Percentiles rank a stretch among this genome's conserved stretches.
Evolutionary conservation across 352 stramenopile genomes (phyloP).

Genomic region (Phytopythium ostracodes): DNA sequence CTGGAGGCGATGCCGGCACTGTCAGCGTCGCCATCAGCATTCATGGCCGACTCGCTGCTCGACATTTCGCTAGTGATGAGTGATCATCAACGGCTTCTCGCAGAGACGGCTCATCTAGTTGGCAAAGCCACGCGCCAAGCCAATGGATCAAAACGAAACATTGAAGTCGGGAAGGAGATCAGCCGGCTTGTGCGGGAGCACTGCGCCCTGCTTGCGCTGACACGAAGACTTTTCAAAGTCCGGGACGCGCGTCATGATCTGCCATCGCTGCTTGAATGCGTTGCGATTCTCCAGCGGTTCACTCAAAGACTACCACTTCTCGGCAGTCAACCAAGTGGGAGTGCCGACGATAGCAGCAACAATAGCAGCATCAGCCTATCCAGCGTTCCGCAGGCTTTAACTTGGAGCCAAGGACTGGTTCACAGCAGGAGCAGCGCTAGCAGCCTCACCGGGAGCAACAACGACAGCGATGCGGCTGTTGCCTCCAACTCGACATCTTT

Average conservation of each 20-base stretch:
- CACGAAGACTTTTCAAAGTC: constrained; percentile 43
- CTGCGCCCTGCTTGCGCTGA: constrained; percentile 45
- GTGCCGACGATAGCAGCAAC: constrained; percentile 4
- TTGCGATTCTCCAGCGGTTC: constrained; percentile 46
- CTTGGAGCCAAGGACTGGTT: neutral
- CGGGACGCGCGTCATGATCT: constrained; percentile 49
- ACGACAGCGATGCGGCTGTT: neutral
- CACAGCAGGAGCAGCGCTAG: constrained; percentile 3
- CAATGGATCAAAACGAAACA: neutral
- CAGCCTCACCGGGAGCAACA: neutral
- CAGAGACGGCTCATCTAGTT: constrained; percentile 44
- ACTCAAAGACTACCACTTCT: constrained; percentile 28
- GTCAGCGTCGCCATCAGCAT: constrained; percentile 15
- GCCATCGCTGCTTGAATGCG: constrained; percentile 39
- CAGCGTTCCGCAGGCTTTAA: neutral
- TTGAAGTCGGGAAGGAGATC: constrained; percentile 47
- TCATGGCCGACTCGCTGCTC: constrained; percentile 51
- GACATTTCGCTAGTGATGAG: constrained; percentile 78
- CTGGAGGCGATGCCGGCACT: neutral
- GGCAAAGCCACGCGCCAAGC: constrained; percentile 28
- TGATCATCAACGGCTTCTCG: constrained; percentile 63
- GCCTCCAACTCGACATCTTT: constrained; percentile 9
- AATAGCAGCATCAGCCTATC: constrained; percentile 6
- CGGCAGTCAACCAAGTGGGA: neutral
- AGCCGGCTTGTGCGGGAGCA: constrained; percentile 48